Conservation (phyloP, 345 rosid species). For the Salix brachista region DNA sequence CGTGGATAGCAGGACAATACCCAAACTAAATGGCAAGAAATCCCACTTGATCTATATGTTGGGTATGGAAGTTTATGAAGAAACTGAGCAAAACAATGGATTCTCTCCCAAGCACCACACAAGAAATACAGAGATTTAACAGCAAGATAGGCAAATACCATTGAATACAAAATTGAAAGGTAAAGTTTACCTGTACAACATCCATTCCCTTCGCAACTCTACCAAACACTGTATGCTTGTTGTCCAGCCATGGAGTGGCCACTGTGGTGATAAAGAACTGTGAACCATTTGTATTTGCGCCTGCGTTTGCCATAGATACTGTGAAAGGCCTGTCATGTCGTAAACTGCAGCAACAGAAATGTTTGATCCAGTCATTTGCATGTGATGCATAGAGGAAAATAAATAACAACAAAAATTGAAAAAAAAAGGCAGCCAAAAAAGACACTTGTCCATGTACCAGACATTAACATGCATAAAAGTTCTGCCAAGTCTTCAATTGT, state of each 20-base stretch:
- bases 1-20: neutral
- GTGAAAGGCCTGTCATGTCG: slow-evolving; percentile 95
- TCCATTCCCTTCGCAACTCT: slow-evolving; percentile 94
- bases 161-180: neutral
- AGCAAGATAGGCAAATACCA: neutral
- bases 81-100: neutral
- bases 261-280: slow-evolving; percentile 95
- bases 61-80: neutral
- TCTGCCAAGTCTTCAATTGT: neutral
- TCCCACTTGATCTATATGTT: neutral
- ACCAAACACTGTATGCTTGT: slow-evolving; percentile 94
- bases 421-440: neutral
- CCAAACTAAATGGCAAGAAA: neutral
- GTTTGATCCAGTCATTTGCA: slow-evolving; percentile 6
- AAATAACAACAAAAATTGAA: neutral
- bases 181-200: slow-evolving; percentile 75
- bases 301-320: slow-evolving; percentile 92
- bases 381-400: neutral
- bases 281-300: slow-evolving; percentile 85
- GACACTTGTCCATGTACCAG: neutral
- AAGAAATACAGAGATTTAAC: neutral
- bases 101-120: neutral
- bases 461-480: neutral
- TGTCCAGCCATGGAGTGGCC: slow-evolving; percentile 98
- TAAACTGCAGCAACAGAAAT: slow-evolving; percentile 49